Conservation (phyloP, 805 yeast genomes). For the Kodamaea kaohsiungensis region DNA sequence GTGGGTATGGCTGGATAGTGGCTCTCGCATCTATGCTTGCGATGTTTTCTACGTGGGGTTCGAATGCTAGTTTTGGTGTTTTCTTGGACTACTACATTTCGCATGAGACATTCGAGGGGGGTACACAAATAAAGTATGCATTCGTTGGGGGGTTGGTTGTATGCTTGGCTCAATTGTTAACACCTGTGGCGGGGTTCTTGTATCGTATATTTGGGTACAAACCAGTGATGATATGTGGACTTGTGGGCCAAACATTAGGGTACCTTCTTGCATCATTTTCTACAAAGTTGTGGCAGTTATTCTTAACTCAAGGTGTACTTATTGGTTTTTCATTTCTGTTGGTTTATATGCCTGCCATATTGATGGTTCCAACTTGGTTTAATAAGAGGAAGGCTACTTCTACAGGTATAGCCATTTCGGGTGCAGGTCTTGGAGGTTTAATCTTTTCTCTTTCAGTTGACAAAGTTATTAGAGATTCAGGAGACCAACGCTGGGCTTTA, state of each 20-base stretch:
- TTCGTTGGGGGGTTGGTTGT: conserved; percentile 63
- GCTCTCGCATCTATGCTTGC: conserved; percentile 50
- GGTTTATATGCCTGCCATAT: conserved; percentile 35
- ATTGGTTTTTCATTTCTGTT: conserved; percentile 51
- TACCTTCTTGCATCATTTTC: conserved; percentile 62
- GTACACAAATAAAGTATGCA: conserved; percentile 60
- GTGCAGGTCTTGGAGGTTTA: conserved; percentile 56
- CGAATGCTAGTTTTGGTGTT: conserved; percentile 66
- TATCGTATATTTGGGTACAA: conserved; percentile 48
- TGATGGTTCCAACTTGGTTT: conserved; percentile 60
- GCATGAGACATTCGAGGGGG: conserved; percentile 52
- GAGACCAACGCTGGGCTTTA: conserved; percentile 45
- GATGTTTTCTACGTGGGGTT: conserved; percentile 71
- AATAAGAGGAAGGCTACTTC: conserved; percentile 60
- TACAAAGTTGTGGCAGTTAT: conserved; percentile 62
- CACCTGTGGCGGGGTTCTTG: conserved; percentile 47
- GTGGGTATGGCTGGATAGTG: conserved; percentile 70
- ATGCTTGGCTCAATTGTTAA: conserved; percentile 31
- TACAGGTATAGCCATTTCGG: conserved; percentile 48
- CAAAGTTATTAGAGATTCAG: conserved; percentile 40
- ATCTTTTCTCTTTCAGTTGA: conserved; percentile 51
- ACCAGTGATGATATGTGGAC: conserved; percentile 47
- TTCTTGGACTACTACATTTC: conserved; percentile 59
- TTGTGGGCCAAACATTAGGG: conserved; percentile 51
- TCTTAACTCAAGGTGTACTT: conserved; percentile 66